Base-by-base conservation (phyloP, 306 rosid species). In the Hippophae rhamnoides region DNA sequence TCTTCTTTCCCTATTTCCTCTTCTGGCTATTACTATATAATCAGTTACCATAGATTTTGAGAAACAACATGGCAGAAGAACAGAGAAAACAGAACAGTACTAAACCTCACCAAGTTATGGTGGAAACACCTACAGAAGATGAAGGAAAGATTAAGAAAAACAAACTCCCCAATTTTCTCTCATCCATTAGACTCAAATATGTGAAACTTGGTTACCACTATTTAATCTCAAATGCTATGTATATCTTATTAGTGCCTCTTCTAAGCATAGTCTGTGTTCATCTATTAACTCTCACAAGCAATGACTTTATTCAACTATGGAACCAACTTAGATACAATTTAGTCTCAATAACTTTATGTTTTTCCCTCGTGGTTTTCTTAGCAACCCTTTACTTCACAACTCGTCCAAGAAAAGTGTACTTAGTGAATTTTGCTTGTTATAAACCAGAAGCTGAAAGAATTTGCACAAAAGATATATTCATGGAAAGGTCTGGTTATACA, bases 161-260 rank as follows among this genome's bases (percentile, higher is more conserved):
- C 1, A 61, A 59, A 5, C 94, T 87, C 2, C 97, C 97, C 0
- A 84, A 90, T 62, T 87, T 90, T 63, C 82, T 87, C 0, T 14
- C 72, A 3, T 90, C 97, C 0, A 94, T 90, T 7, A 73, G 62
- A 5, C 86, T 90, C 45, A 90, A 87, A 61, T 90, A 90, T 26
- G 97, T 90, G 23, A 90, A 90, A 41, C 95, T 90, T 0, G 97
- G 95, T 3, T 90, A 90, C 77, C 97, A 90, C 43, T 82, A 75
- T 69, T 13, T 90, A 7, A 90, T 90, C 71, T 77, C 96, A 51
- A 87, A 83, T 43, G 97, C 87, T 41, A 71, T 87, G 89, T 90
- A 82, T 83, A 74, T 90, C 6, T 5, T 85, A 10, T 76, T 90
- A 4, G 62, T 87, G 7, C 95, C 97, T 0, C 42, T 87, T 6